phyloP scores from a whole-genome alignment of 2,329 filamentous ascomycete genomes.

The Colletotrichum horii region DNA sequence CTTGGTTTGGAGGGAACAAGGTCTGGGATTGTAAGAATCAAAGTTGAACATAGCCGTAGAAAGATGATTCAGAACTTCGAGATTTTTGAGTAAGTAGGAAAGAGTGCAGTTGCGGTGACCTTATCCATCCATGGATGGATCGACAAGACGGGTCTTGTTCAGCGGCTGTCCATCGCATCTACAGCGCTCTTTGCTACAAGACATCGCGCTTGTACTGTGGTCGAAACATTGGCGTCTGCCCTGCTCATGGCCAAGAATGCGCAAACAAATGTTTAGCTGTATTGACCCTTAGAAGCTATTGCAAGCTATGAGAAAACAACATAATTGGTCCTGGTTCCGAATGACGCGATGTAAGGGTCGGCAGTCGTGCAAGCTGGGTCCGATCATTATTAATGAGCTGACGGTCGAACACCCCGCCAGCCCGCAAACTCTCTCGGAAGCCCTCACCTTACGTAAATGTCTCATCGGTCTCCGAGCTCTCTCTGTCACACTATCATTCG shows the following conservation, averaged over 20 bases:
- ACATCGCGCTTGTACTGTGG: not conserved
- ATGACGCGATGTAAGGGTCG: not conserved
- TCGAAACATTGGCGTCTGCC: not conserved
- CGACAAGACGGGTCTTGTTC: not conserved
- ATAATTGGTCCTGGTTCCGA: not conserved
- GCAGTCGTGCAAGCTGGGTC: not conserved
- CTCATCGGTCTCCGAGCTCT: not conserved
- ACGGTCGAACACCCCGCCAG: not conserved
- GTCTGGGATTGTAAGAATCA: conserved; percentile 31
- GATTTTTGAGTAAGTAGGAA: not conserved
- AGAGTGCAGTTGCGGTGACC: not conserved
- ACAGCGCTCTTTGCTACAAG: not conserved
- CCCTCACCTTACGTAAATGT: conserved; percentile 2
- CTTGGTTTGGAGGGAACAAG: conserved; percentile 55
- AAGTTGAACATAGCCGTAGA: not conserved
- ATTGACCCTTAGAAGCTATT: not conserved
- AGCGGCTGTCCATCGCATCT: not conserved
- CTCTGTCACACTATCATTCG: not conserved
- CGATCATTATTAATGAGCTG: not conserved
- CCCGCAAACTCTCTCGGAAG: not conserved
- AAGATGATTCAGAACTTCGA: not conserved
- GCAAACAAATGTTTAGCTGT: not conserved
- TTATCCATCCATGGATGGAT: too few species aligned
- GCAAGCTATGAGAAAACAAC: not conserved
- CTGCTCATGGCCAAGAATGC: not conserved